Evolutionary conservation across 2,329 filamentous ascomycete species (phyloP).

Genomic region (Sporothrix inflata): DNA sequence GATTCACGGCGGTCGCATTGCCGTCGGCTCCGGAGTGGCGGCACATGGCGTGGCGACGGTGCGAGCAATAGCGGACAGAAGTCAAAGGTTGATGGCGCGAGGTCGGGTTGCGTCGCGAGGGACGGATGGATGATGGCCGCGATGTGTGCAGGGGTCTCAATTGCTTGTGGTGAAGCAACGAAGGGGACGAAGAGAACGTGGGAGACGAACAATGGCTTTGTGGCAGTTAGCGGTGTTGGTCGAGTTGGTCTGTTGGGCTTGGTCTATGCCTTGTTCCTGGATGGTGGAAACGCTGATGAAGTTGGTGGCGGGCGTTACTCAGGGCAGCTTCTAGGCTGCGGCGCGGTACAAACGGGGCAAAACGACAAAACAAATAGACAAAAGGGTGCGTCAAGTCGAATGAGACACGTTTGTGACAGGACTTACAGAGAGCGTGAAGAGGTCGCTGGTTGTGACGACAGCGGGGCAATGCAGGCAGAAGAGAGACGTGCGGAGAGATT

Average conservation of each 20-base stretch:
- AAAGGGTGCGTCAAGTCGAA: neutral
- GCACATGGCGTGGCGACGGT: conserved; percentile 73
- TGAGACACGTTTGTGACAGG: neutral
- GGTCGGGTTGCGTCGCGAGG: conserved; percentile 11
- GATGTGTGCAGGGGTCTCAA: conserved; percentile 20
- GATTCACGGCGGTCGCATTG: conserved; percentile 42
- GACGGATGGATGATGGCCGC: neutral
- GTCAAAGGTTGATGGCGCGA: conserved; percentile 15
- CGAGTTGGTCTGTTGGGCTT: neutral
- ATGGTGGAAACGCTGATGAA: neutral
- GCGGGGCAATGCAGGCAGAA: conserved; percentile 29
- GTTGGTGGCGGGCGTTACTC: conserved; percentile 11
- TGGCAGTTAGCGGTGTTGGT: conserved; percentile 15
- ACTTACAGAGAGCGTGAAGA: conserved; percentile 27
- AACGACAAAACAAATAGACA: neutral
- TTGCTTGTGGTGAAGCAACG: conserved; percentile 17
- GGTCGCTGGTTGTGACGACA: conserved; percentile 31
- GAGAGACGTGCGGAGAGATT: conserved; percentile 23
- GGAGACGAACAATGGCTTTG: conserved; percentile 24
- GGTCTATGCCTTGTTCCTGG: neutral
- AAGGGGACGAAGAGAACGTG: neutral
- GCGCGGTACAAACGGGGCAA: neutral
- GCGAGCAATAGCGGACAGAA: conserved; percentile 68
- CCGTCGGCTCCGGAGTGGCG: conserved; percentile 48
- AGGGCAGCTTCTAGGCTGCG: conserved; percentile 10